A percentile compares a stretch with the other conserved stretches of the same genome.
phyloP scores from a whole-genome alignment of 345 rosid species.

The Corymbia maculata region DNA sequence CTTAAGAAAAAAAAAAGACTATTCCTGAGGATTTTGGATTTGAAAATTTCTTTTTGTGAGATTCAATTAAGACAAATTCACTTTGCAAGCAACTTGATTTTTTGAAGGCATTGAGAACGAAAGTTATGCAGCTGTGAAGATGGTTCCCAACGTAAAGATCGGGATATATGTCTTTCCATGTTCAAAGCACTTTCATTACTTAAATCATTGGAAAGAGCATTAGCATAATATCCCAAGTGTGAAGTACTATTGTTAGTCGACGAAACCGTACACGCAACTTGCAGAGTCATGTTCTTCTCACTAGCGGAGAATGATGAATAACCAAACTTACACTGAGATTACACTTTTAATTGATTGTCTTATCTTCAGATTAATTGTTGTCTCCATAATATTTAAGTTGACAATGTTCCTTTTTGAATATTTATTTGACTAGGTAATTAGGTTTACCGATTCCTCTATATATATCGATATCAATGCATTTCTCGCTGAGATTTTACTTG shows the following conservation, averaged over 20 bases:
- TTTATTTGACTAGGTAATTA: background rate
- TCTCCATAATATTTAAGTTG: background rate
- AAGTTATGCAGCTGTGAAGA: background rate
- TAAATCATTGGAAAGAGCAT: background rate
- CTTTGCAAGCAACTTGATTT: background rate
- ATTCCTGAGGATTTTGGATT: background rate
- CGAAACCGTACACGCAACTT: background rate
- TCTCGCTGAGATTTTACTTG: background rate
- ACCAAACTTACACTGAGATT: background rate
- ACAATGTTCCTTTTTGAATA: background rate
- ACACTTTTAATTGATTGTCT: background rate
- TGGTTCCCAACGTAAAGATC: background rate
- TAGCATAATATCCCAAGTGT: too few relatives aligned
- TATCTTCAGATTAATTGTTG: background rate
- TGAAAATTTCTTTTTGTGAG: background rate
- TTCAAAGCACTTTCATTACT: background rate
- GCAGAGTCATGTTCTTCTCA: background rate
- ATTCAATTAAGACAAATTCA: background rate
- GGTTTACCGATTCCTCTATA: background rate
- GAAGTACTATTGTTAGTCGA: too few relatives aligned
- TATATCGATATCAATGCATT: background rate
- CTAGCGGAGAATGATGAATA: background rate
- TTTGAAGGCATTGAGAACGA: background rate
- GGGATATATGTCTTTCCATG: background rate
- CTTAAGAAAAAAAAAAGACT: background rate